Percentiles rank a stretch among this genome's conserved stretches.
Evolutionary conservation across 2,329 filamentous ascomycete genomes (phyloP).

Genomic region (Pseudocercospora cruenta): DNA sequence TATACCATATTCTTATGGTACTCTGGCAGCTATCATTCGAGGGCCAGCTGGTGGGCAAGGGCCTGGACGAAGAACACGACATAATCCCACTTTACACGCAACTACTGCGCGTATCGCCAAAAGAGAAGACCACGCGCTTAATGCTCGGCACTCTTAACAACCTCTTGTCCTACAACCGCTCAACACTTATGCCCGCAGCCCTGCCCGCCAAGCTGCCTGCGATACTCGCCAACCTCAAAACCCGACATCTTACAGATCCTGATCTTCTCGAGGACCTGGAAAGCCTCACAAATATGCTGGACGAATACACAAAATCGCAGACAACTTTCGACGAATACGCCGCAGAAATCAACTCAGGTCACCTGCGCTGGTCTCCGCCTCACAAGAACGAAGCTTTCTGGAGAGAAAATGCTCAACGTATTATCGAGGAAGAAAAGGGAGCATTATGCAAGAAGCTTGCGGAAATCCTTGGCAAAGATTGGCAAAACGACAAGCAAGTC

Average conservation of each 20-base stretch:
- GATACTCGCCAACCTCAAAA: constrained; percentile 61
- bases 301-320: constrained; percentile 77
- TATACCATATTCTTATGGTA: constrained; percentile 92
- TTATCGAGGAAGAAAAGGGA: constrained; percentile 80
- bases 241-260: constrained; percentile 54
- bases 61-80: constrained; percentile 90
- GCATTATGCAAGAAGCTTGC: constrained; percentile 77
- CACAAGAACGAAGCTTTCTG: constrained; percentile 87
- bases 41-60: constrained; percentile 68
- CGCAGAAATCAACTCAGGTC: constrained; percentile 81
- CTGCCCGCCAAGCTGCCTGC: constrained; percentile 79
- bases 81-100: constrained; percentile 91
- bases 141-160: constrained; percentile 88
- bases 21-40: constrained; percentile 98
- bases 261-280: constrained; percentile 58
- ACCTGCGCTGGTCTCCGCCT: constrained; percentile 89
- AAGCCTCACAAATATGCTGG: constrained; percentile 64
- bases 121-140: constrained; percentile 95
- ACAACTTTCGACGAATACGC: constrained; percentile 72
- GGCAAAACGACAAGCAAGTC: constrained; percentile 84
- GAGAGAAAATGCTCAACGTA: constrained; percentile 86
- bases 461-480: constrained; percentile 80
- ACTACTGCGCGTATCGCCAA: constrained; percentile 86
- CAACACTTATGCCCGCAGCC: constrained; percentile 74
- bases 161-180: constrained; percentile 75